A percentile compares a stretch with the other conserved stretches of the same genome.
phyloP scores from a whole-genome alignment of 1,139 yeast genomes.

The Suhomyces yuchorum region DNA sequence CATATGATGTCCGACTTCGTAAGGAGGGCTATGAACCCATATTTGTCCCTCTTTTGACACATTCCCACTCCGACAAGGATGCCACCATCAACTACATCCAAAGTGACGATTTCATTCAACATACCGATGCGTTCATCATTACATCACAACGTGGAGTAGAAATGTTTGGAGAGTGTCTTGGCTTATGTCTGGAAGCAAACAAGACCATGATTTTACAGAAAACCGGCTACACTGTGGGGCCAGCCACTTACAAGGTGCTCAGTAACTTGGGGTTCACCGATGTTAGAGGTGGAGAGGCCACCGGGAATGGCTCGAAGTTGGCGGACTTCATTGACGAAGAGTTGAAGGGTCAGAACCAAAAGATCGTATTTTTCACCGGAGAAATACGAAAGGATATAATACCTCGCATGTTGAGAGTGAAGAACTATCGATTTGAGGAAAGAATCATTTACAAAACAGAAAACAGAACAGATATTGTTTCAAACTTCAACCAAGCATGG shows the following conservation, averaged over 20 bases:
- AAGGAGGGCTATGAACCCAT: conserved; percentile 39
- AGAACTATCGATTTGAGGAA: conserved; percentile 56
- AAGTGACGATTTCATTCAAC: conserved; percentile 41
- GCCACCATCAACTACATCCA: conserved; percentile 45
- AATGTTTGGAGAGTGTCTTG: conserved; percentile 55
- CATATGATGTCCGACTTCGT: conserved; percentile 50
- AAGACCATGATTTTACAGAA: conserved; percentile 39
- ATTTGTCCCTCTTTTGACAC: conserved; percentile 73
- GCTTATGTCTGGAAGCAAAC: conserved; percentile 19
- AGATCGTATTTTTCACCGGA: conserved; percentile 84
- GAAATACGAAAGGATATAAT: conserved; percentile 80
- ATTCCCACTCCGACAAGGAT: conserved; percentile 53
- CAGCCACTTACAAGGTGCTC: conserved; percentile 75
- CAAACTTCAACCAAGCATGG: conserved; percentile 35
- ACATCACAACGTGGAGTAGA: conserved; percentile 95
- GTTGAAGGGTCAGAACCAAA: conserved; percentile 20
- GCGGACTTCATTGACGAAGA: conserved; percentile 64
- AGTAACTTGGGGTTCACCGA: conserved; percentile 62
- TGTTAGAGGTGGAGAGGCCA: conserved; percentile 70
- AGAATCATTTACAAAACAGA: conserved; percentile 70
- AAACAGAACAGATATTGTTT: conserved; percentile 47
- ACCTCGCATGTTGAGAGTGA: conserved; percentile 55
- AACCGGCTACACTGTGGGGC: conserved; percentile 86
- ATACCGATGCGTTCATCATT: conserved; percentile 61
- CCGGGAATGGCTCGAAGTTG: conserved; percentile 79